Evolutionary conservation across 75 land plant genomes (phyloP), one percentile per base, ranked within the genome.

Genomic region (Sequoiadendron giganteum): DNA sequence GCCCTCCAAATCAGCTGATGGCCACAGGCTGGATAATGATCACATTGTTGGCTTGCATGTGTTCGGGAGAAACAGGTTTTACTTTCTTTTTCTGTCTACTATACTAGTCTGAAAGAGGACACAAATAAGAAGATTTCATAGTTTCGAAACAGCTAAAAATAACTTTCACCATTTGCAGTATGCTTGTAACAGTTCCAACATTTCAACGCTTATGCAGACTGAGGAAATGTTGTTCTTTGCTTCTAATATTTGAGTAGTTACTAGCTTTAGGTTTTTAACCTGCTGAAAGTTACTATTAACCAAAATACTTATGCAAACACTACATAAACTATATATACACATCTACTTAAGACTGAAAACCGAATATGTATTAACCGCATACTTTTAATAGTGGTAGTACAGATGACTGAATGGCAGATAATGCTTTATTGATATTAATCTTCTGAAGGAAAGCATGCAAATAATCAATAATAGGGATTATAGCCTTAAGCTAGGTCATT

Each of bases 21-120:
- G 36, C 9, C 42, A 18, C 11, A 85, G 28, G 42, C 88, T 88
- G 38, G 89, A 88, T 45, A 90, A 91, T 88, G 92, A 95, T 90
- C 85, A 84, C 34, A 86, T 94, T 73, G 86, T 87, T 87, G 94
- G 94, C 45, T 90, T 95, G 90, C 96, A 95, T 88, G 85, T 95
- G 32, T 92, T 94, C 84, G 90, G 88, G 79, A 87, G 65, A 86
- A 85, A 89, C 36, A 86, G 72, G 54, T 49, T 54, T 52, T 3
- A 34, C 39, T 32, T 75, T 75, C 77, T 75, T 75, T 75, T 75
- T 34, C 77, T 11, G 3, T 34, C 11, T n/a, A 1, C 15, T 32
- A 34, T 75, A 75, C 38, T 25, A 34, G 32, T 75, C 13, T 32
- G 38, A 75, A 75, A 32, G 0, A 75, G 14, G 34, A 32, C 10